phyloP scores from a whole-genome alignment of 2,329 filamentous ascomycete genomes.

The Ceratocystis ficicola region DNA sequence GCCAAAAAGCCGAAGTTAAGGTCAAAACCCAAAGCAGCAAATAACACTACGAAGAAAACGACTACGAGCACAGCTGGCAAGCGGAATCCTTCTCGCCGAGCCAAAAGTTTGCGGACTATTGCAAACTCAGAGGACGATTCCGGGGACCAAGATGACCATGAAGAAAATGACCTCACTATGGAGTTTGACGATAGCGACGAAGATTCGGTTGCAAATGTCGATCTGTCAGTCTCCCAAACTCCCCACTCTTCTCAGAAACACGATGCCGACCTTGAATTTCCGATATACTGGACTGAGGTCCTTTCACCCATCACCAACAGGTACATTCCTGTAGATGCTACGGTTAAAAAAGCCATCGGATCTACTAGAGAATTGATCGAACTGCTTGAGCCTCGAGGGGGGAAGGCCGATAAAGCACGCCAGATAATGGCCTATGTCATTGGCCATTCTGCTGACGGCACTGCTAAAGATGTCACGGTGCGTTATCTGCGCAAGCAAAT shows the following conservation, averaged over 20 bases:
- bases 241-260: slow-evolving; percentile 39
- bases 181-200: slow-evolving; percentile 45
- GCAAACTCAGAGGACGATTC: slow-evolving; percentile 11
- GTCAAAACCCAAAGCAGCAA: not conserved
- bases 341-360: slow-evolving; percentile 56
- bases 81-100: slow-evolving; percentile 16
- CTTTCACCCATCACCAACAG: slow-evolving; percentile 69
- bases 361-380: slow-evolving; percentile 60
- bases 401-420: slow-evolving; percentile 70
- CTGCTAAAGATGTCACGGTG: slow-evolving; percentile 88
- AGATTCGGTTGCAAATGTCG: slow-evolving; percentile 37
- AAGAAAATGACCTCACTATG: slow-evolving; percentile 16
- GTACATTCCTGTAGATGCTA: slow-evolving; percentile 65
- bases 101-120: not conserved
- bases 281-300: slow-evolving; percentile 88
- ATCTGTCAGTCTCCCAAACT: slow-evolving; percentile 16
- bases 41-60: not conserved
- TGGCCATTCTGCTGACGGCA: slow-evolving; percentile 69
- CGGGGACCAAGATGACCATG: slow-evolving; percentile 22
- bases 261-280: slow-evolving; percentile 67
- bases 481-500: slow-evolving; percentile 73
- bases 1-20: slow-evolving; percentile 7
- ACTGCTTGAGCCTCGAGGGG: slow-evolving; percentile 69
- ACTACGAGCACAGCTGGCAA: slow-evolving; percentile 3
- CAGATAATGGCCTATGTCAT: slow-evolving; percentile 86